A percentile compares a stretch with the other conserved stretches of the same genome.
phyloP scores from a whole-genome alignment of 768 basidiomycete species.

The Jaapia argillacea region DNA sequence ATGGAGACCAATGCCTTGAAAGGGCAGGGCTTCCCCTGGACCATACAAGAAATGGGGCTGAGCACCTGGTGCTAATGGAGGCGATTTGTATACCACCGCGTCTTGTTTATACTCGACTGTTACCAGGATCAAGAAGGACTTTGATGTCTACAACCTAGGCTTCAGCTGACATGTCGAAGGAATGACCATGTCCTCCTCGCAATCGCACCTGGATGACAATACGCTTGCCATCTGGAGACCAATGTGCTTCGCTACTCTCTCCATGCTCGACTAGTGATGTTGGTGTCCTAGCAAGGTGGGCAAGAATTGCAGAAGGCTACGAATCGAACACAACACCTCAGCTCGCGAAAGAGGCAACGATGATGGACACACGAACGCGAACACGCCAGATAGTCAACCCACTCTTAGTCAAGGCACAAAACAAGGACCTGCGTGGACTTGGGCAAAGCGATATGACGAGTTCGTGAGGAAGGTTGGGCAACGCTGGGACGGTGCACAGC shows the following conservation, averaged over 20 bases:
- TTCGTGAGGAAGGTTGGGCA: constrained; percentile 53
- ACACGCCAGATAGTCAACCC: constrained; percentile 77
- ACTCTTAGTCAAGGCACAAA: constrained; percentile 63
- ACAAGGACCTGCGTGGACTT: constrained; percentile 69
- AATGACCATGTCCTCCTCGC: constrained; percentile 1
- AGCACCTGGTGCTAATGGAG: constrained; percentile 38
- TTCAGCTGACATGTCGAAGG: too few relatives aligned
- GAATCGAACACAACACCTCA: constrained; percentile 7
- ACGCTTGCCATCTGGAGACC: constrained; percentile 75
- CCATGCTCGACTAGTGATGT: constrained; percentile 78
- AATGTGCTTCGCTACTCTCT: constrained; percentile 62
- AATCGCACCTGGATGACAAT: constrained; percentile 69
- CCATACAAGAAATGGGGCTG: constrained; percentile 68
- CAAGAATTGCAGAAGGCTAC: constrained; percentile 64
- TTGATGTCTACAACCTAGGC: constrained; percentile 49
- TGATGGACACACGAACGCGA: constrained; percentile 40
- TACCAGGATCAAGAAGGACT: constrained; percentile 72
- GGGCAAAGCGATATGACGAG: constrained; percentile 46
- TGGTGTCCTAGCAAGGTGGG: constrained; percentile 65
- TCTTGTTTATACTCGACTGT: constrained; percentile 48
- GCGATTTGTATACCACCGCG: constrained; percentile 44
- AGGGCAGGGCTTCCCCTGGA: constrained; percentile 66
- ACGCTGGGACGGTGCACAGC: constrained; percentile 58
- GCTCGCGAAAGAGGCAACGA: constrained; percentile 2
- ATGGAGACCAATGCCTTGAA: constrained; percentile 58